Base-by-base conservation (phyloP, 768 basidiomycete genomes). In the Kwoniella mangroviensis region DNA sequence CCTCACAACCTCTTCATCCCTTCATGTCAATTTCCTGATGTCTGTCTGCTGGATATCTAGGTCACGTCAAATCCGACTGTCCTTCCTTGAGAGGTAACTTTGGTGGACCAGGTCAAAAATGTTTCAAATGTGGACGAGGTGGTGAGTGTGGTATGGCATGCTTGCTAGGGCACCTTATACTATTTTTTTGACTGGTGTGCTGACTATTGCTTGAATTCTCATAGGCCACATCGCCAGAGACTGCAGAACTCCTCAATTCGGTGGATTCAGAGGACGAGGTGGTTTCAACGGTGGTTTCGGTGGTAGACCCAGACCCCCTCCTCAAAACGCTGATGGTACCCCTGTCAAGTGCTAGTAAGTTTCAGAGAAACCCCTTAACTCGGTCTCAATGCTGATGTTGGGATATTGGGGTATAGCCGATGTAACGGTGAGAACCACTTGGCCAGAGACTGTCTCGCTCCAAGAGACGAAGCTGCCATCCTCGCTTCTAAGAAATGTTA, bases 41-140 rank as follows among this genome's bases (percentile, higher is more conserved):
- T n/a, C n/a, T 22, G 17, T 24, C 53, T 4, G 15, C 10, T 15
- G 21, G 49, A n/a, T 1, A 24, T 40, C 0, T 57, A 78, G 78
- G 79, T 58, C 79, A 80, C 72, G 73, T 80, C 53, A 80, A 80
- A 73, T 67, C 74, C 26, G 79, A 80, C 69, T 80, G 79, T 51
- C 79, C 79, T 34, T 76, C 79, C 24, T 24, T 74, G n/a, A 57
- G 75, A 42, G 72, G 70, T 43, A 43, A 53, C 22, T 71, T 72
- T 63, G 71, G 67, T 45, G 67, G 65, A 24, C 63, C 67, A n/a
- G 72, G 69, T 19, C 89, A 94, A 61, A 92, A 91, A 83, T 96
- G 93, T 79, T 94, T 91, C 83, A 89, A 91, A 60, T 96, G 94
- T 79, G 92, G 92, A 56, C 92, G 92, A 34, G 89, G 91, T 15